A percentile compares a stretch with the other conserved stretches of the same genome.
Evolutionary conservation across 1,139 yeast species (phyloP).

Genomic region (Blastobotrys petasosporus): DNA sequence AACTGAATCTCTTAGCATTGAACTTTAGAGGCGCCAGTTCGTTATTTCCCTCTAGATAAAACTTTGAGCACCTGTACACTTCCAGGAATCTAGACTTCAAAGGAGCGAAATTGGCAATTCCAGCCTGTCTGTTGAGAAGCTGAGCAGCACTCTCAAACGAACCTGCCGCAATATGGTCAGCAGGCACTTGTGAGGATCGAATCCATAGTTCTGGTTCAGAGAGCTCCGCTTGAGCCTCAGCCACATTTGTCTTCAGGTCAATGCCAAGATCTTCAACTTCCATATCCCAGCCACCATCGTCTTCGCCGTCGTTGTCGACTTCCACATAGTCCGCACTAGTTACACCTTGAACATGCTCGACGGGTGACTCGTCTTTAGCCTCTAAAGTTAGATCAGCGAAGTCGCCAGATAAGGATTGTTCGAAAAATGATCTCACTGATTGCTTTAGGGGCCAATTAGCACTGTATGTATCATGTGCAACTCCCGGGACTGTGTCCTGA

Average conservation of each 20-base stretch:
- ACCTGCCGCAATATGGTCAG: conserved; percentile 93
- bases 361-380: conserved; percentile 30
- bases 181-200: conserved; percentile 84
- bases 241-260: conserved; percentile 41
- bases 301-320: conserved; percentile 24
- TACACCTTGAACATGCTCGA: not conserved
- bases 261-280: conserved; percentile 56
- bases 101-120: conserved; percentile 82
- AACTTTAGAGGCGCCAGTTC: conserved; percentile 66
- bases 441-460: conserved; percentile 79
- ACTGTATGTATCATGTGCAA: conserved; percentile 42
- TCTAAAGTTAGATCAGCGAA: conserved; percentile 58
- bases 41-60: conserved; percentile 68
- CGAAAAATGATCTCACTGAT: conserved; percentile 72
- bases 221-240: conserved; percentile 45
- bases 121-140: conserved; percentile 81
- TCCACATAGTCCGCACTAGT: not conserved
- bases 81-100: conserved; percentile 75
- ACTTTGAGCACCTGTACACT: conserved; percentile 72
- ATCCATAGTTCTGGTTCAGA: conserved; percentile 76
- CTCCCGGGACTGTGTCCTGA: conserved; percentile 40
- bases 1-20: conserved; percentile 52
- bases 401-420: conserved; percentile 68
- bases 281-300: conserved; percentile 34
- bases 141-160: conserved; percentile 95